Base-by-base conservation (phyloP, 768 basidiomycete species). In the Lactarius pseudohatsudake region DNA sequence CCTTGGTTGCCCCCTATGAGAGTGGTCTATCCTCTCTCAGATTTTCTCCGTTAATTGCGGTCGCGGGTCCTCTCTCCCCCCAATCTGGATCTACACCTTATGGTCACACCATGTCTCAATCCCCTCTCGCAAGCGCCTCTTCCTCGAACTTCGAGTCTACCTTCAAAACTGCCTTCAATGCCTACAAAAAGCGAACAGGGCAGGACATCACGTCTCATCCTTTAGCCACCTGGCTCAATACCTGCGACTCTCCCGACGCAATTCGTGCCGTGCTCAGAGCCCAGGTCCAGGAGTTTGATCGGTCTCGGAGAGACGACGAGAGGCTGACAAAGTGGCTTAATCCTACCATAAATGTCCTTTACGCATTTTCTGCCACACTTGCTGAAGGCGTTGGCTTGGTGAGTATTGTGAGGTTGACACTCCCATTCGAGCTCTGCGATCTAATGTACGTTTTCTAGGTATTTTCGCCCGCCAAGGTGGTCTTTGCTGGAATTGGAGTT, bases 311-410 rank as follows among this genome's bases (percentile, higher is more conserved):
- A 8, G 32, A n/a, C 32, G 13, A 28, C 20, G 32, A 56, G 0
- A 60, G 15, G 22, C 11, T 64, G 22, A 50, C 64, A 28, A 65
- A 38, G 3, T 60, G 53, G 64, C 40, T 59, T 6, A 4, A 30
- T 58, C 40, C 64, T 0, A 59, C 32, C 1, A 22, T 65, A 2
- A 28, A 57, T 7, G 59, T 61, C 11, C 41, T 65, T 18, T 45
- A 34, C 16, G 22, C 20, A 6, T 59, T 65, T 20, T 55, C 56
- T 0, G 1, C 41, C 1, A 61, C 32, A 5, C 13, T 65, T 18
- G 26, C 30, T 2, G 53, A 3, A 0, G 59, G 10, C 7, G 41
- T 60, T 30, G 22, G 41, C 40, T 7, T 64, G 11, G 63, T 64
- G 20, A 22, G 47, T 30, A 11, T n/a, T n/a, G n/a, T n/a, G n/a